A percentile compares a stretch with the other conserved stretches of the same genome.
Evolutionary conservation across 148 eudicot genomes (phyloP).

Genomic region (Beta vulgaris): DNA sequence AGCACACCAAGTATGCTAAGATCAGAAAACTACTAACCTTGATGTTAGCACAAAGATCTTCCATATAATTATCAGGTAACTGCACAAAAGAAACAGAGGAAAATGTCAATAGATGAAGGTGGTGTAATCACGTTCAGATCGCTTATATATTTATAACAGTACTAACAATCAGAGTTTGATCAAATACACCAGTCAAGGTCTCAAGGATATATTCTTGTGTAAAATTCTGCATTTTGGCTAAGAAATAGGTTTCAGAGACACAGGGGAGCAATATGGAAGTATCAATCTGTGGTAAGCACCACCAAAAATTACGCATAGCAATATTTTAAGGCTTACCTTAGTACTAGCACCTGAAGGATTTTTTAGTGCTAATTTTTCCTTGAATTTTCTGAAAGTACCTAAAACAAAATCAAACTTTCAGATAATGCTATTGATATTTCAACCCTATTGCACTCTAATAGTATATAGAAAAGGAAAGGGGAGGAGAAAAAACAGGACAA

Average conservation of each 20-base stretch:
- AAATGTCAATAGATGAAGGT: not conserved
- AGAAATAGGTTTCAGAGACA: not conserved
- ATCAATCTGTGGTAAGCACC: not conserved
- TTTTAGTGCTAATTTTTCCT: conserved; percentile 66
- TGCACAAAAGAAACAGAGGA: conserved; percentile 24
- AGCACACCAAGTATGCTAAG: too few species aligned
- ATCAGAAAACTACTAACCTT: conserved; percentile 51
- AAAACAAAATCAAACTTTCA: conserved; percentile 24
- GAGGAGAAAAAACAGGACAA: not conserved
- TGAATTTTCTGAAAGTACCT: conserved; percentile 89
- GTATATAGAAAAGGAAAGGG: not conserved
- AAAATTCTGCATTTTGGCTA: not conserved
- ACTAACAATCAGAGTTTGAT: not conserved
- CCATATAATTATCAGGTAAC: conserved; percentile 67
- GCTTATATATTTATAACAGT: not conserved
- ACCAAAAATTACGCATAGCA: not conserved
- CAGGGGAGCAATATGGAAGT: not conserved
- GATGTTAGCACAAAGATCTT: conserved; percentile 64
- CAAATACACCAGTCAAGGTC: too few species aligned
- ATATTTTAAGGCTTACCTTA: conserved; percentile 48
- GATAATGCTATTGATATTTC: not conserved
- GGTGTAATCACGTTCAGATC: not conserved
- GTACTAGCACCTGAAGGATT: conserved; percentile 46
- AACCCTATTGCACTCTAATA: not conserved
- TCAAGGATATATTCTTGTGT: not conserved